Base-by-base conservation (phyloP, 164 flowering plant genomes). In the Pachysandra terminalis region DNA sequence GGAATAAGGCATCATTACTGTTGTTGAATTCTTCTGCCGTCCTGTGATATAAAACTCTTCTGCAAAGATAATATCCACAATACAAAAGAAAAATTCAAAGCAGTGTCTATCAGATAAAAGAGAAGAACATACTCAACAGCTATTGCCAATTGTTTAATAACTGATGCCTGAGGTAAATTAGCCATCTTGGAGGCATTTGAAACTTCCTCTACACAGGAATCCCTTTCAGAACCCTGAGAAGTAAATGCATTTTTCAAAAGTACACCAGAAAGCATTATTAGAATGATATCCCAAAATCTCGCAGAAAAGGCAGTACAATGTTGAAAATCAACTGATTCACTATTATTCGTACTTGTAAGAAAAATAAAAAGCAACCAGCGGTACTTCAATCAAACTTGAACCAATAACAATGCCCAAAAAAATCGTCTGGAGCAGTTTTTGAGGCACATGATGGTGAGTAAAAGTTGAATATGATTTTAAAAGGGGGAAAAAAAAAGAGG, bases 101-200 rank as follows among this genome's bases (percentile, higher is more conserved):
- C 24, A 68, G 45, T 71, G 48, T 32, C 49, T 53, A 69, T 58
- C 5, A 49, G 52, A 55, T 13, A 22, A 58, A 22, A 32, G 57
- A 64, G 1, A 61, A 25, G 25, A 53, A 85, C 97, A 86, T 81
- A 94, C 98, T 90, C 90, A 54, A 84, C 65, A 66, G 93, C 97
- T 64, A 74, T 59, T 67, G 90, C 93, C 75, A 94, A 65, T 67
- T 90, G 98, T 72, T 79, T 90, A 59, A 94, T 26, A 25, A 79
- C 77, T 51, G 86, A 76, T 32, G 84, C 19, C 51, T 91, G 84
- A 70, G 97, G 89, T 74, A 94, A 84, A 22, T 64, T 72, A 70
- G 72, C 78, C 51, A 37, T 51, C 56, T 64, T 71, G 17, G 66
- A 56, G 63, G 71, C 64, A 74, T 61, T 70, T 53, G 75, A 68